Evolutionary conservation across 495 filamentous ascomycete species (phyloP), one percentile per base, ranked within the genome.

Genomic region (Beverwykella pulmonaria): DNA sequence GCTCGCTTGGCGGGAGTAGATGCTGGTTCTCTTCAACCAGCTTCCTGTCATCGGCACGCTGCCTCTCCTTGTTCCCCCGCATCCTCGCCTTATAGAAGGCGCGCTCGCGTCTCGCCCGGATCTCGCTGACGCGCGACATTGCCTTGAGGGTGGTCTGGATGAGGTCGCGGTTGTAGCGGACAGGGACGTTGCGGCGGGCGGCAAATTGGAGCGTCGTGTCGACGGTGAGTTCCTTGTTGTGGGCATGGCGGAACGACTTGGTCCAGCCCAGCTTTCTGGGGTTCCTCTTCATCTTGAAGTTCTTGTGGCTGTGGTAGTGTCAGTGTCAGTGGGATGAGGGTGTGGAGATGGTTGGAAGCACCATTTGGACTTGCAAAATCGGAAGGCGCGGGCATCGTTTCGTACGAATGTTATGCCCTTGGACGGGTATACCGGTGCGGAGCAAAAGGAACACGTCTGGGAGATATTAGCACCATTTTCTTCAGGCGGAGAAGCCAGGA

Each of bases 171-270:
- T 96, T 88, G 88, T 98, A 98, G 73, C 92, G 91, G 61, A 94
- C 86, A 71, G 94, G 94, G 56, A 96, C 85, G 82, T 98, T 97
- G 80, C 95, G 90, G 70, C 92, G 91, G 59, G 88, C 87, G 59
- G 92, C 87, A 83, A 99, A 96, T 73, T 90, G 87, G 56, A 99
- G 88, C 5, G 93, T 95, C 63, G 84, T 87, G 84, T 99, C 94
- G 78, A 98, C 93, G 68, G 90, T 88, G 89, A 97, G 93, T 78
- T 97, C 91, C 78, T 78, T 79, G 59, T 65, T 70, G 62, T 77
- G 74, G n/a, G 75, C 76, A 50, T 69, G 69, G 29, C 75, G 68
- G 36, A 65, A 64, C 39, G 73, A 62, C 55, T 78, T 80, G 19
- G 75, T 80, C 78, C 78, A 80, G 50, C 62, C 75, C 30, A 79